Evolutionary conservation across 2,329 filamentous ascomycete species (phyloP).

Genomic region (Aspergillus hiratsukae): DNA sequence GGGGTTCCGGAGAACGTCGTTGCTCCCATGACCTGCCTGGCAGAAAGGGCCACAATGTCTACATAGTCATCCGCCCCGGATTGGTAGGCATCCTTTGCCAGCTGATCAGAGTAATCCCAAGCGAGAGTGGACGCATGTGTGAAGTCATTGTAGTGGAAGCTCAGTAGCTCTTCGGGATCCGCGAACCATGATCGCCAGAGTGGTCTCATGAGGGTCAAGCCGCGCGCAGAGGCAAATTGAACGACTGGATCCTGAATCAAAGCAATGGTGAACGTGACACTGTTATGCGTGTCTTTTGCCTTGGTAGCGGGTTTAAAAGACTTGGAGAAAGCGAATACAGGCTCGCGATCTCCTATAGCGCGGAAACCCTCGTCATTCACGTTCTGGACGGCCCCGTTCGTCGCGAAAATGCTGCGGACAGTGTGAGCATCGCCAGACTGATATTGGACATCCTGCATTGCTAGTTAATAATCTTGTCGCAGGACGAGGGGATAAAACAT

Average conservation of each 20-base stretch:
- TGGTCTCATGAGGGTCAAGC: slow-evolving; percentile 72
- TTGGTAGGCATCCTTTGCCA: slow-evolving; percentile 65
- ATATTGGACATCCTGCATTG: slow-evolving; percentile 54
- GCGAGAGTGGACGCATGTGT: slow-evolving; percentile 59
- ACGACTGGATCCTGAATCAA: slow-evolving; percentile 74
- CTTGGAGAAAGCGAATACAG: slow-evolving; percentile 75
- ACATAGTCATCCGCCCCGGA: slow-evolving; percentile 72
- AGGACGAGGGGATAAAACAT: neutral
- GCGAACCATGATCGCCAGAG: slow-evolving; percentile 74
- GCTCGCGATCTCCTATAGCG: slow-evolving; percentile 69
- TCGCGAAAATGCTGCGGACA: slow-evolving; percentile 66
- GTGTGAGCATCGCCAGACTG: slow-evolving; percentile 65
- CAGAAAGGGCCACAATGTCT: slow-evolving; percentile 71
- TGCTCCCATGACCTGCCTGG: slow-evolving; percentile 74
- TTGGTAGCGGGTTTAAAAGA: slow-evolving; percentile 51
- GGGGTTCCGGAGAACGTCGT: slow-evolving; percentile 69
- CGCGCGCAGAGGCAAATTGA: slow-evolving; percentile 71
- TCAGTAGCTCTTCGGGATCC: slow-evolving; percentile 58
- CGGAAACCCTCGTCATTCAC: slow-evolving; percentile 63
- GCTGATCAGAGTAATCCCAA: slow-evolving; percentile 66
- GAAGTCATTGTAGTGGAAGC: slow-evolving; percentile 74
- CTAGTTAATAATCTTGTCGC: slow-evolving; percentile 10
- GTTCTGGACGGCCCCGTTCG: slow-evolving; percentile 62
- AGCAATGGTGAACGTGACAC: slow-evolving; percentile 68
- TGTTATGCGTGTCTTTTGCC: slow-evolving; percentile 42